These are phyloP conservation scores for Fusarium algeriense DNA, from an alignment of 2,329 filamentous ascomycete genomes.

Conservation along the genomic window DNA sequence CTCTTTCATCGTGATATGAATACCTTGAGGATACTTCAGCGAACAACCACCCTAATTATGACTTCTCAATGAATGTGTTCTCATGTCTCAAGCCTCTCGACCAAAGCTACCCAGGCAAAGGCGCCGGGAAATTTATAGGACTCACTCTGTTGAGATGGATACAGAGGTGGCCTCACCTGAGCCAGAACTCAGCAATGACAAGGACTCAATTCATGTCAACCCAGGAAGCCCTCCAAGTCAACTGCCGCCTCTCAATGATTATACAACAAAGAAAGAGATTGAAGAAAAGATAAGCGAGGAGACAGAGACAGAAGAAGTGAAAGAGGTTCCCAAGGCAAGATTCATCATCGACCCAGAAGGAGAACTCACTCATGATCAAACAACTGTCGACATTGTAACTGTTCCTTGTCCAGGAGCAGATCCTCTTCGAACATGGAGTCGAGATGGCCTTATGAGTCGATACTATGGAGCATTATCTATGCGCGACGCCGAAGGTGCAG, in stretches of 20 bases:
- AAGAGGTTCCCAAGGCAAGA: constrained; percentile 1
- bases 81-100: constrained; percentile 37
- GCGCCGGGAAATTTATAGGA: constrained; percentile 28
- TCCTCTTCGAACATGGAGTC: constrained; percentile 65
- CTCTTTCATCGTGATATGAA: constrained; percentile 9
- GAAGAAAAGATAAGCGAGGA: constrained; percentile 8
- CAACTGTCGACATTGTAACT: constrained; percentile 65
- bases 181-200: constrained; percentile 35
- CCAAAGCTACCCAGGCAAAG: constrained; percentile 13
- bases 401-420: constrained; percentile 67
- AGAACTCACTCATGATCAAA: constrained; percentile 61
- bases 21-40: not conserved
- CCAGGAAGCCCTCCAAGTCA: constrained; percentile 46
- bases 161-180: constrained; percentile 17
- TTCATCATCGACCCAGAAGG: constrained; percentile 54
- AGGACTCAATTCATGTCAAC: constrained; percentile 47
- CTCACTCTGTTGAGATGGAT: constrained; percentile 34
- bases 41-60: not conserved
- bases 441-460: constrained; percentile 61
- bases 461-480: constrained; percentile 60
- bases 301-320: not conserved
- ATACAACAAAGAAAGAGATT: constrained; percentile 20
- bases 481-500: constrained; percentile 52
- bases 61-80: not conserved
- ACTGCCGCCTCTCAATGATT: constrained; percentile 35